Base-by-base conservation (phyloP, 1,284 basidiomycete species). In the Macrocystidia cucumis region DNA sequence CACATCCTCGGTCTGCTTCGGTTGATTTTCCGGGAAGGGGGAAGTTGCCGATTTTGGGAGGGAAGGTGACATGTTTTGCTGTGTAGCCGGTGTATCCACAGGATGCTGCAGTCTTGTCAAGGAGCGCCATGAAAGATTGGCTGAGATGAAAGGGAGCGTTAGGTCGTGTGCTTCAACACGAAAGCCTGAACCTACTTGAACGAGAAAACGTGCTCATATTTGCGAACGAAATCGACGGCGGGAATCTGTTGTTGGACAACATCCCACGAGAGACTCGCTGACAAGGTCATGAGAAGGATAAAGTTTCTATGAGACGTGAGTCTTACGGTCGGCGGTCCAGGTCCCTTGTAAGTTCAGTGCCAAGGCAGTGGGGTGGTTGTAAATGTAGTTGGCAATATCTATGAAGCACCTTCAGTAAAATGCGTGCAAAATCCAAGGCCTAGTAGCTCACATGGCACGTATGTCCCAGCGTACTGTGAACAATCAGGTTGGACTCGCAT, bases 351-450 rank as follows among this genome's bases (percentile, higher is more conserved):
- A 59, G 14, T 67, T 59, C 14, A 85, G 60, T 35, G 72, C 67
- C 5, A 86, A 54, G 0, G 56, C 45, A 2, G 46, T 54, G 0
- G 77, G 70, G 34, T 85, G 59, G 20, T 69, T 66, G 46, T 75
- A 81, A 35, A 87, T 79, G 48, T 69, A 80, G 53, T 85, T 74
- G 2, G 84, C 82, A 41, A 84, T 78, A 46, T 85, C 82, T 85
- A 32, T 7, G 24, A 13, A 3, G 4, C 19, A 25, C 8, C 12
- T 25, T 6, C 5, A 17, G 20, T 19, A 2, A 12, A 13, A 2
- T 25, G 23, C 12, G n/a, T n/a, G n/a, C n/a, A 13, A 32, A 16
- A 19, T 27, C 18, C 33, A n/a, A 19, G 17, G 13, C n/a, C n/a
- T n/a, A n/a, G n/a, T n/a, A n/a, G n/a, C 68, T 48, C 42, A 75